Base-by-base conservation (phyloP, 768 basidiomycete species). In the Daedalea quercina region DNA sequence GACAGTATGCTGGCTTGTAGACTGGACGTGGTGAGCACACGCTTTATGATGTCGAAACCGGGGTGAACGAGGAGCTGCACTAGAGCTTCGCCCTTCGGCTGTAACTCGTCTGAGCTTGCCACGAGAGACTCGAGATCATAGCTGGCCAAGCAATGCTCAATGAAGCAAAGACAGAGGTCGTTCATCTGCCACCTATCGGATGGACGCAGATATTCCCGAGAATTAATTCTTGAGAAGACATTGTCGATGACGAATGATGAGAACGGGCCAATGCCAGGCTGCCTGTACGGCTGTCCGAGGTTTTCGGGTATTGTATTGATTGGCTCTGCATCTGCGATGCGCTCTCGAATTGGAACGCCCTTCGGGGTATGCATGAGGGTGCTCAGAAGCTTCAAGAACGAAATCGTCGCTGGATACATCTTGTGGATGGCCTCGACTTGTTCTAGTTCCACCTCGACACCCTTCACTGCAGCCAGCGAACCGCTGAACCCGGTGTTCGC, bases 161-260 rank as follows among this genome's bases (percentile, higher is more conserved):
- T 76, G 63, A 90, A 95, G 54, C 80, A 82, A 42, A 97, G 72
- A 50, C 87, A 90, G 0, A 86, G 74, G 57, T 94, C 92, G 50
- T 93, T 88, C 65, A 89, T 84, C 60, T 82, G 76, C 93, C 92
- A 97, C 55, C 86, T 71, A 62, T 97, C 92, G 12, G 81, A 81
- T 11, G 81, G 81, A 28, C 77, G 77, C 2, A 79, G 72, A 62
- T 87, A 97, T 54, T 89, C 91, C 43, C 94, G 77, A 48, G 73
- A 77, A 13, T 82, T 75, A 41, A 90, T 84, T 48, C 85, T 83
- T 28, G 85, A 77, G 57, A 97, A 88, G 2, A 98, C 90, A 44
- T 87, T 89, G 60, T 97, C 93, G 55, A 95, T 70, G 51, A 94
- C 87, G 63, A 95, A 97, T n/a, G 78, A 72, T 11, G 84, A 76